Evolutionary conservation across 75 land plant genomes (phyloP).

Genomic region (Chamaecyparis obtusa): DNA sequence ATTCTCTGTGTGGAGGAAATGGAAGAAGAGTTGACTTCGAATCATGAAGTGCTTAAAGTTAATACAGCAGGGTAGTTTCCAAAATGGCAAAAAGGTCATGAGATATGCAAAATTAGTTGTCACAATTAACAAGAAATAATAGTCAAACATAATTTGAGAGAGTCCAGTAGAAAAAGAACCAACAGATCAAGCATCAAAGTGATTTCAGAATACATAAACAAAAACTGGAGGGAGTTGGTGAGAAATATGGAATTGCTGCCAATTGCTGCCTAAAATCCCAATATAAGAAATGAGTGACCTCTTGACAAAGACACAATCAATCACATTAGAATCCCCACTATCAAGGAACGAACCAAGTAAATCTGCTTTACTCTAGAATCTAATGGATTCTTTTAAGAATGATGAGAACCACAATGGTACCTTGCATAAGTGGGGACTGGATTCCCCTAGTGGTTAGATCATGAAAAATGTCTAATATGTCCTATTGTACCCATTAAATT

Average conservation of each 20-base stretch:
- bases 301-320: neutral
- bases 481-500: neutral
- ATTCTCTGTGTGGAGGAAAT: neutral
- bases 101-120: neutral
- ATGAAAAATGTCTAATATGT: neutral
- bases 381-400: neutral
- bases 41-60: neutral
- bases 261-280: too few species aligned
- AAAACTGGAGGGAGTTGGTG: too few species aligned
- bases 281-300: neutral
- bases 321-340: neutral
- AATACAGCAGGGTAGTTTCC: neutral
- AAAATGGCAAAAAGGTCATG: neutral
- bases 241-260: too few species aligned
- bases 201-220: neutral
- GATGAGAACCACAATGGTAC: neutral
- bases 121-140: neutral
- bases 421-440: neutral
- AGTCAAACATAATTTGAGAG: neutral
- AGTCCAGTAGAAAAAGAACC: neutral
- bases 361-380: neutral
- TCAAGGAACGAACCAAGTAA: neutral
- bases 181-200: neutral
- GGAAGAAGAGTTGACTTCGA: neutral
- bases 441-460: neutral